Conservation (phyloP, 2,329 filamentous ascomycete species). For the Orbilia javanica region DNA sequence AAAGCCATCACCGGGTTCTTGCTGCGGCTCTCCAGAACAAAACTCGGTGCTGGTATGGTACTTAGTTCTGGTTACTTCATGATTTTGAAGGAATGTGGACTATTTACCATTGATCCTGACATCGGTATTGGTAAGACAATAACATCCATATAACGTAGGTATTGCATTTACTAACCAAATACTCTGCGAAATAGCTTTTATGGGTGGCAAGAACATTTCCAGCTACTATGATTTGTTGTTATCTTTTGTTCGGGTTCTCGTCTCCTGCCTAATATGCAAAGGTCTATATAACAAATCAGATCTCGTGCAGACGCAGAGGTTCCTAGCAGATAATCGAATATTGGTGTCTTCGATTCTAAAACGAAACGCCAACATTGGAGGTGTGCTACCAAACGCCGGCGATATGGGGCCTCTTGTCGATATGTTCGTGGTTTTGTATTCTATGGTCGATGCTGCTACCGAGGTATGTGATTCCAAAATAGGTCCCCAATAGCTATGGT, state of each 20-base stretch:
- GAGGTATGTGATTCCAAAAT: slow-evolving; percentile 73
- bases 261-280: slow-evolving; percentile 82
- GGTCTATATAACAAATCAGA: slow-evolving; percentile 82
- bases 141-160: too few species aligned
- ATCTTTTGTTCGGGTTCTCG: slow-evolving; percentile 83
- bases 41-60: slow-evolving; percentile 85
- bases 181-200: slow-evolving; percentile 66
- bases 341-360: slow-evolving; percentile 92
- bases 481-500: neutral
- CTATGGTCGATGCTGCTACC: slow-evolving; percentile 86
- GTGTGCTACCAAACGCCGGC: slow-evolving; percentile 69
- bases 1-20: slow-evolving; percentile 85
- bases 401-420: slow-evolving; percentile 83
- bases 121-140: slow-evolving; percentile 76
- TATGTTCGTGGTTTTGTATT: slow-evolving; percentile 84
- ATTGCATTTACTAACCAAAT: slow-evolving; percentile 29
- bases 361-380: slow-evolving; percentile 82
- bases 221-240: slow-evolving; percentile 88
- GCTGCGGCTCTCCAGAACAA: slow-evolving; percentile 84
- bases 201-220: slow-evolving; percentile 77
- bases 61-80: slow-evolving; percentile 89
- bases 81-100: slow-evolving; percentile 80
- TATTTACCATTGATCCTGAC: slow-evolving; percentile 92
- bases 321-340: slow-evolving; percentile 84
- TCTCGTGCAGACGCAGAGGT: slow-evolving; percentile 79